Percentiles rank a stretch among this genome's conserved stretches.
phyloP scores from a whole-genome alignment of 306 rosid genomes.

The Cyclanthera cordifolia region DNA sequence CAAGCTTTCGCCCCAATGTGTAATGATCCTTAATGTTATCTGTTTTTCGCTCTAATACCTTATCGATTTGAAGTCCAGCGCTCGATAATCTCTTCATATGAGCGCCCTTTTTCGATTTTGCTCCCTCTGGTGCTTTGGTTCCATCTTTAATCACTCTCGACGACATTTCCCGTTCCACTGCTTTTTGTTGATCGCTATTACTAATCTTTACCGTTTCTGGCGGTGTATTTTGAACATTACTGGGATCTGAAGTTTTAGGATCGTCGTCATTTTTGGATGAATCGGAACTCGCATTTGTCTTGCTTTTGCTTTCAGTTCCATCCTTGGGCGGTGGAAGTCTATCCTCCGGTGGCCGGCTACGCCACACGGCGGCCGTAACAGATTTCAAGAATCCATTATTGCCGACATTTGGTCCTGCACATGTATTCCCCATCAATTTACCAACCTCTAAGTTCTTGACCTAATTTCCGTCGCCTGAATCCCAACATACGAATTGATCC shows the following conservation, averaged over 20 bases:
- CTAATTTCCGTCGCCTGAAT: conserved; percentile 20
- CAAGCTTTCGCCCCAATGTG: conserved; percentile 72
- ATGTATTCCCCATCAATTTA: conserved; percentile 79
- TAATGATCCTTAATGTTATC: conserved; percentile 54
- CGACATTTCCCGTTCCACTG: conserved; percentile 18
- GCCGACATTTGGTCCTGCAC: conserved; percentile 66
- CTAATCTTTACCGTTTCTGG: conserved; percentile 49
- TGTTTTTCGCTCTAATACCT: conserved; percentile 64
- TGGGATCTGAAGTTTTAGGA: conserved; percentile 7
- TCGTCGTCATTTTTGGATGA: conserved; percentile 16
- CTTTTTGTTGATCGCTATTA: conserved; percentile 8
- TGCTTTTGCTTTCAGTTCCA: conserved; percentile 18
- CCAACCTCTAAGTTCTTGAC: conserved; percentile 17
- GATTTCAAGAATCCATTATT: conserved; percentile 63
- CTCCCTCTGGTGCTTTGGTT: conserved; percentile 18
- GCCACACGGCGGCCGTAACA: conserved; percentile 56
- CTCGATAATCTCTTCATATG: conserved; percentile 55
- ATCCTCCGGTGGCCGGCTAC: conserved; percentile 51
- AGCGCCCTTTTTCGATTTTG: conserved; percentile 36
- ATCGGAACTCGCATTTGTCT: conserved; percentile 1
- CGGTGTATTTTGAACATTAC: conserved; percentile 45
- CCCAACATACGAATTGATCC: conserved; percentile 21
- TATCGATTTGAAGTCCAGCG: conserved; percentile 55
- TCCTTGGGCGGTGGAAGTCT: conserved; percentile 43
- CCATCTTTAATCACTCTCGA: conserved; percentile 12